These are phyloP conservation scores for Talaromyces nanjingensis DNA, from an alignment of 495 filamentous ascomycete genomes.

Conservation along the genomic window DNA sequence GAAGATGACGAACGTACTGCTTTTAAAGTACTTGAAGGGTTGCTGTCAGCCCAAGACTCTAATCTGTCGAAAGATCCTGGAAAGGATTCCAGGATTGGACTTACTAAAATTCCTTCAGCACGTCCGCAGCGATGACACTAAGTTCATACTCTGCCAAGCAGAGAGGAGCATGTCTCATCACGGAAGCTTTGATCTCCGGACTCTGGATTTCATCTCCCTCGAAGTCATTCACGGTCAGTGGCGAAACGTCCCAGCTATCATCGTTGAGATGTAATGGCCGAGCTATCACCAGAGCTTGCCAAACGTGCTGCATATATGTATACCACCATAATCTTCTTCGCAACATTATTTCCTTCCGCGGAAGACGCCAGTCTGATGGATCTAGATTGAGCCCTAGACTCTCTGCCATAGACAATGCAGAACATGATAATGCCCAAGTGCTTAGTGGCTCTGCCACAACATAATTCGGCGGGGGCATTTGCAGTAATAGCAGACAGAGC, in stretches of 20 bases:
- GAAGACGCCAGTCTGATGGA: not conserved
- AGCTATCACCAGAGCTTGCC: not conserved
- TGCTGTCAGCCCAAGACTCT: not conserved
- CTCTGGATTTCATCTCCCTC: not conserved
- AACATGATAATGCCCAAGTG: not conserved
- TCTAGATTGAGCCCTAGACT: not conserved
- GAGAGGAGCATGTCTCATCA: not conserved
- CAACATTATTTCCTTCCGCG: not conserved
- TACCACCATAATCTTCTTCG: not conserved
- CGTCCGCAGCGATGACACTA: not conserved
- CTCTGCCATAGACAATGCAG: not conserved
- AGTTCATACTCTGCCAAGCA: not conserved
- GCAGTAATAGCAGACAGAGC: not conserved
- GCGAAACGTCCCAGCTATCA: not conserved
- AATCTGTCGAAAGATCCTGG: not conserved
- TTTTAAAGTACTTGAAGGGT: not conserved
- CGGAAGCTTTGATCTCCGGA: not conserved
- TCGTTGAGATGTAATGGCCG: conserved; percentile 1
- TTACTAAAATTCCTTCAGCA: not conserved
- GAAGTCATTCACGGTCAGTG: not conserved
- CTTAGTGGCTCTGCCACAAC: not conserved
- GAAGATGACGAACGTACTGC: not conserved
- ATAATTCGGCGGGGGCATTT: not conserved
- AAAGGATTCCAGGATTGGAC: not conserved
- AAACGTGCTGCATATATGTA: not conserved